A percentile compares a stretch with the other conserved stretches of the same genome.
Evolutionary conservation across 495 filamentous ascomycete species (phyloP).

Genomic region (Darksidea phi): DNA sequence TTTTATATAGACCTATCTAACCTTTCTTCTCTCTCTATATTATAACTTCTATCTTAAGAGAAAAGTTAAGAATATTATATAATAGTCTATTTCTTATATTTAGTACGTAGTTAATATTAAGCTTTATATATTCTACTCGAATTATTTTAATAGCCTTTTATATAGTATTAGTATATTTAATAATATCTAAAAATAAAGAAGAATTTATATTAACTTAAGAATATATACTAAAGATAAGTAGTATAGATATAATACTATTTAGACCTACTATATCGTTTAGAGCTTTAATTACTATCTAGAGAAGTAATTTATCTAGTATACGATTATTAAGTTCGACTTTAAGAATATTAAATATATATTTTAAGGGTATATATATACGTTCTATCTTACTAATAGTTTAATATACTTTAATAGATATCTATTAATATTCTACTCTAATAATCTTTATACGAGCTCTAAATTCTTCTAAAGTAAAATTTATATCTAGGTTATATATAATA

Average conservation of each 20-base stretch:
- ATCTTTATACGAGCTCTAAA: not conserved
- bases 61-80: no score
- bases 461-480: not conserved
- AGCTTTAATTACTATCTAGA: slow-evolving; percentile 3
- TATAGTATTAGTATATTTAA: not conserved
- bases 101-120: no score
- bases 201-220: not conserved
- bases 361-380: not conserved
- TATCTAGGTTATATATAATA: slow-evolving; percentile 1
- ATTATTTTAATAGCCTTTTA: not conserved
- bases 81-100: no score
- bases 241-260: no score
- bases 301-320: not conserved
- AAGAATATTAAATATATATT: not conserved
- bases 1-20: no score
- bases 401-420: not conserved
- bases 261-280: not conserved
- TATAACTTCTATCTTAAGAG: no score
- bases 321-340: not conserved
- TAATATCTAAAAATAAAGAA: not conserved
- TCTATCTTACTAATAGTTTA: not conserved
- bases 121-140: not conserved
- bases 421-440: not conserved
- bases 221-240: no score
- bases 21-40: no score